Base-by-base conservation (phyloP, 2,329 filamentous ascomycete species). In the Huntiella omanensis region DNA sequence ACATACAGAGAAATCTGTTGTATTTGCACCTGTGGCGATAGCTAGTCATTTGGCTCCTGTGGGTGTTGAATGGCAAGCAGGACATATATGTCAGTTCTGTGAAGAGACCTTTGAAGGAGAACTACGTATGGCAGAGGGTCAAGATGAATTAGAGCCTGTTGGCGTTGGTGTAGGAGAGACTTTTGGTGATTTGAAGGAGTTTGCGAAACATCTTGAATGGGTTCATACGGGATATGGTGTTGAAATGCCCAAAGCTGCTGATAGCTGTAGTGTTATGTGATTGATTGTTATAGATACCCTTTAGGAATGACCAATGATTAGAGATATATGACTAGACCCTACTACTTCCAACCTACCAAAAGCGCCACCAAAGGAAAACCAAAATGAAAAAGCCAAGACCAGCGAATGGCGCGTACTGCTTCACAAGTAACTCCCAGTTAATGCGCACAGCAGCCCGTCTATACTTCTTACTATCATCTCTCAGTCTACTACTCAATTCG, bases 391-490 rank as follows among this genome's bases (percentile, higher is more conserved):
- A 68, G 2, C 73, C 85, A 49, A 96, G 66, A 2, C 72, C 84
- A 22, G 73, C 88, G 62, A 96, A 78, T 3, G 91, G 91, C 1
- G 86, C 91, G 59, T 96, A 98, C 75, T 95, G 88, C 70, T 95
- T 95, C 51, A 96, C 54, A 60, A 98, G 66, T 60, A 96, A 65
- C 62, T 98, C 88, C 92, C 91, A 98, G 62, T 98, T 98, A 62
- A 98, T 98, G 58, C 82, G 74, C 48, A 94, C 86, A 1, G 91
- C 91, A 3, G 91, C 91, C 59, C 81, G 79, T 57, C 81, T 76
- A 65, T 98, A 98, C 65, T 94, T 96, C 62, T 80, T 84, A 60
- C 82, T 91, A 59, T 98, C 91, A 60, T 98, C 91, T 52, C 84
- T 70, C 59, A 98, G 64, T 51, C 88, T 70, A 48, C 77, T 81